Base-by-base conservation (phyloP, 1,284 basidiomycete genomes). In the Leccinum subrobustum region DNA sequence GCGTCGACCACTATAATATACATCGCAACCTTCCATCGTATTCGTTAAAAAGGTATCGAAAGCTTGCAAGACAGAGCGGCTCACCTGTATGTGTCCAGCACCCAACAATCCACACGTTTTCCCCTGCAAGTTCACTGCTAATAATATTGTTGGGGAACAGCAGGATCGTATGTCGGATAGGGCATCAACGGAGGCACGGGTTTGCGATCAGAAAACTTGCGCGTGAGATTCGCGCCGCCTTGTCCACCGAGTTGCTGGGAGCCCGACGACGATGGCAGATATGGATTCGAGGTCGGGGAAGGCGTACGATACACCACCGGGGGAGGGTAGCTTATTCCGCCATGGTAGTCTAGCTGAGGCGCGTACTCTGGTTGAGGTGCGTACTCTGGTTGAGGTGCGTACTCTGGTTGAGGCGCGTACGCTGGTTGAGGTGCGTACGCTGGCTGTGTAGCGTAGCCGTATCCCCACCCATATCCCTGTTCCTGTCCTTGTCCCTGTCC, bases 131-230 rank as follows among this genome's bases (percentile, higher is more conserved):
- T 6, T 54, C 51, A 60, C 27, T 63, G 63, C 6, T 59, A 52
- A 33, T 61, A 55, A 27, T 59, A 50, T 23, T 67, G 70, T 2
- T 62, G 56, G 18, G 72, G 72, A 31, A 71, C 44, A 50, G 23
- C 20, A 9, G 73, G 73, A 57, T 70, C 65, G 35, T 69, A 64
- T 8, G 65, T 35, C 0, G 70, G 64, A n/a, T 54, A 33, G 16
- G 69, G 69, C 1, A 72, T 29, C 56, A 75, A 64, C 7, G 70
- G 70, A 18, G 74, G 74, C 14, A 73, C 71, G 6, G 71, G 74
- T 54, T 73, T 76, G 31, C 71, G 71, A 60, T 73, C 64, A 9
- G 71, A 73, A 23, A 62, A 75, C 31, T 73, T 76, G 65, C 71
- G 74, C 12, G 65, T 72, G 16, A 74, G 63, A 55, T 66, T 75